Evolutionary conservation across 345 rosid genomes (phyloP), one percentile per base, ranked within the genome.

Genomic region (Citrus hindsii): DNA sequence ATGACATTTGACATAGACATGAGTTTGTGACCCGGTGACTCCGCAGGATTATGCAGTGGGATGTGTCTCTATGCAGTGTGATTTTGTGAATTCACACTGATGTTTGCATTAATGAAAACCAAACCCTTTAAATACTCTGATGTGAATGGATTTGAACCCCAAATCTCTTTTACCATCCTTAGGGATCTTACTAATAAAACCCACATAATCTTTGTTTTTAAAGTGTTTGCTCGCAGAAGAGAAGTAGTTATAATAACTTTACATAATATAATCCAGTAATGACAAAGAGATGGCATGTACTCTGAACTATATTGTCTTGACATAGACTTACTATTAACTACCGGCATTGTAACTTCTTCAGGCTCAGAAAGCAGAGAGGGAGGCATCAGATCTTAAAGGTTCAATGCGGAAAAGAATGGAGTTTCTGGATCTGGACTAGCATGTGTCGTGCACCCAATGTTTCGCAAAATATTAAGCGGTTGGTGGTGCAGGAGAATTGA

Each of bases 331-430:
- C 14, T 32, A 32, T 30, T 64, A 64, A 64, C n/a, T 42, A 21
- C 30, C 8, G 0, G 58, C 16, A 1, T 42, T 79, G 18, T 66
- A 5, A 40, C 35, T 13, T 61, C 63, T 81, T 71, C 85, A 94
- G 98, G 99, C 98, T 13, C 99, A 96, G 79, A 96, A 94, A 79
- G 97, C 90, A 16, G 98, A 94, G 87, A 91, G 94, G 84, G 97
- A 94, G 40, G 97, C 97, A 9, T 82, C 92, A 27, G 97, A 92
- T 83, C 92, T 96, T 7, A 90, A 91, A 82, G 98, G 99, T 74
- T 86, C 97, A 35, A 92, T 96, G 97, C 89, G 98, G 92, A 94
- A 89, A 85, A 89, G 97, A 86, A 96, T 96, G 99, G 99, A 96
- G 88, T 96, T 96, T 80, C 95, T 94, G 75, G 98, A 94, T 86